Evolutionary conservation across 768 basidiomycete species (phyloP).

Genomic region (Candolleomyces efflorescens): DNA sequence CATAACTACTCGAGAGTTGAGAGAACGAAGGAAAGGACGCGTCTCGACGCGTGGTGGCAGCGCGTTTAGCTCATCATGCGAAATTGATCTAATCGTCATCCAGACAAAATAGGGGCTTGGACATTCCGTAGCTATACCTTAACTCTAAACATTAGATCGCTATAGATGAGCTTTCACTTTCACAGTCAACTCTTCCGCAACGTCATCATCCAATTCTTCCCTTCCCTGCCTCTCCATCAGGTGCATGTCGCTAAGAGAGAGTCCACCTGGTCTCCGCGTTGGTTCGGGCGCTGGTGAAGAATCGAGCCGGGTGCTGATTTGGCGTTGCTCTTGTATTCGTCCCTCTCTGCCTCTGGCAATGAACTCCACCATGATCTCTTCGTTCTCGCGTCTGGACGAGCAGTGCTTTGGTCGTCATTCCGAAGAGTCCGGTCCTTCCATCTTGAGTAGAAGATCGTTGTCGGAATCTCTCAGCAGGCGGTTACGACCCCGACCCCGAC

Average conservation of each 20-base stretch:
- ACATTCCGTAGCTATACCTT: background rate
- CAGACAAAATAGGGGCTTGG: background rate
- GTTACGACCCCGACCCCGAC: too few relatives aligned
- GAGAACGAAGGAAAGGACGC: background rate
- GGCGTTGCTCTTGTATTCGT: too few relatives aligned
- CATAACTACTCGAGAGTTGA: too few relatives aligned
- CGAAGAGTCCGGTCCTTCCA: too few relatives aligned
- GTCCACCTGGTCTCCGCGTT: slow-evolving; percentile 15
- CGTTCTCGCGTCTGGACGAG: too few relatives aligned
- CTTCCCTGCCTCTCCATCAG: slow-evolving; percentile 54
- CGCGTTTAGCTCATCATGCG: background rate
- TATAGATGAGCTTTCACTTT: slow-evolving; percentile 44
- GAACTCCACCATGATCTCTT: too few relatives aligned
- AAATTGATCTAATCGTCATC: background rate
- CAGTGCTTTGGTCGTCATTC: too few relatives aligned
- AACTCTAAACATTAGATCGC: background rate
- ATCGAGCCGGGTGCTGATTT: too few relatives aligned
- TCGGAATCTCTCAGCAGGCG: too few relatives aligned
- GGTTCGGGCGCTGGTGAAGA: slow-evolving; percentile 7
- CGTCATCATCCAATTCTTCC: slow-evolving; percentile 55
- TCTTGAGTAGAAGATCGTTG: too few relatives aligned
- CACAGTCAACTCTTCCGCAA: slow-evolving; percentile 40
- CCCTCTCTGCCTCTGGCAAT: too few relatives aligned
- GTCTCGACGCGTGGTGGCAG: background rate
- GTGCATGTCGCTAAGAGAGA: slow-evolving; percentile 53